These are phyloP conservation scores for Blastobotrys elegans DNA, from an alignment of 1,139 yeast species.

Conservation along the genomic window DNA sequence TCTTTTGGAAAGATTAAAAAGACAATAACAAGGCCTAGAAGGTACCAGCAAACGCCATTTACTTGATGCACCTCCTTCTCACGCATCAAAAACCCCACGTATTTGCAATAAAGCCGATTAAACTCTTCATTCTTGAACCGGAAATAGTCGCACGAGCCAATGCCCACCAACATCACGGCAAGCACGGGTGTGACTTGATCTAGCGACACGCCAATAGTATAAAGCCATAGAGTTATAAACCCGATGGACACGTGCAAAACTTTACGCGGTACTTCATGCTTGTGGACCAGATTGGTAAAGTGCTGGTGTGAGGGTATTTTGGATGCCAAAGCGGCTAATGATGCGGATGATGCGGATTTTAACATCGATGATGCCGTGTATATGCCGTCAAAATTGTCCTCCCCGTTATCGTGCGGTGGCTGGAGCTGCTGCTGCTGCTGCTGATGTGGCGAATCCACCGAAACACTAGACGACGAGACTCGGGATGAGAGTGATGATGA, in stretches of 20 bases:
- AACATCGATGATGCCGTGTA: not conserved
- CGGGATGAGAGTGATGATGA: not conserved
- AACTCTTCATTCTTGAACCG: slow-evolving; percentile 58
- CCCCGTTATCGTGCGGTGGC: not conserved
- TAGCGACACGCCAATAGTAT: slow-evolving; percentile 56
- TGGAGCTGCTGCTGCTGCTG: not conserved
- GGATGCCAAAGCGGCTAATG: slow-evolving; percentile 12
- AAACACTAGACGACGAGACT: not conserved
- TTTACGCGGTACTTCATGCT: slow-evolving; percentile 87
- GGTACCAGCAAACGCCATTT: slow-evolving; percentile 85
- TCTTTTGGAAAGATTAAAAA: slow-evolving; percentile 74
- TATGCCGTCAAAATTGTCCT: not conserved
- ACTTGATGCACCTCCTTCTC: slow-evolving; percentile 62
- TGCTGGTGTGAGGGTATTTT: slow-evolving; percentile 33
- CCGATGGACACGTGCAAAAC: slow-evolving; percentile 86
- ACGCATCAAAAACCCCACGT: slow-evolving; percentile 77
- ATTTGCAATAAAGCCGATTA: slow-evolving; percentile 58
- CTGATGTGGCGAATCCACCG: not conserved
- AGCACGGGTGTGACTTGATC: slow-evolving; percentile 52
- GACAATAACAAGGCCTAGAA: slow-evolving; percentile 70
- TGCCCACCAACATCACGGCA: slow-evolving; percentile 46
- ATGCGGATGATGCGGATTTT: slow-evolving; percentile 14
- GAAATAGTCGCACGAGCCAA: slow-evolving; percentile 62
- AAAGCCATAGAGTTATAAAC: slow-evolving; percentile 65
- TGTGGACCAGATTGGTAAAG: slow-evolving; percentile 53